Percentiles rank a stretch among this genome's conserved stretches.
Evolutionary conservation across 164 flowering plant genomes (phyloP).

Genomic region (Amborella trichopoda): DNA sequence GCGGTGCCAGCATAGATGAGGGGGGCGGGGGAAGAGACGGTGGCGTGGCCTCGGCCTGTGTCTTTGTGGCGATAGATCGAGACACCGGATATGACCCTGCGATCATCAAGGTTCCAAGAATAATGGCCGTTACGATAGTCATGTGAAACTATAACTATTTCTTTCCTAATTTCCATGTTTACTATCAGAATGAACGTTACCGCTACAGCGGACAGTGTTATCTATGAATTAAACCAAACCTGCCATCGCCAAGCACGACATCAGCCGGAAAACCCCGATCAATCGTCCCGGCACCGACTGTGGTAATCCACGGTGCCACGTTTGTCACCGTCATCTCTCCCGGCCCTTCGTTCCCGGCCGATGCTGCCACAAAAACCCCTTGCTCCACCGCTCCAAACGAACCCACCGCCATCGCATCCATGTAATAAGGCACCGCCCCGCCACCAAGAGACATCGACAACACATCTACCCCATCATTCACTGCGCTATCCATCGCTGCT

Average conservation of each 20-base stretch:
- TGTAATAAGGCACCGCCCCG: neutral
- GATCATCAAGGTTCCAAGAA: too few species aligned
- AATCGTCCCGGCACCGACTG: conserved; percentile 48
- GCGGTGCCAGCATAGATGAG: conserved; percentile 20
- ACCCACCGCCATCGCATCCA: conserved; percentile 20
- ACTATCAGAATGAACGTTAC: too few species aligned
- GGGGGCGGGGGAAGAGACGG: too few species aligned
- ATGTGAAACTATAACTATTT: too few species aligned
- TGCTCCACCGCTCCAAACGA: conserved; percentile 24
- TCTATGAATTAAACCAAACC: too few species aligned
- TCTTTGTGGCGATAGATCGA: conserved; percentile 26
- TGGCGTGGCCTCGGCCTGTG: conserved; percentile 9
- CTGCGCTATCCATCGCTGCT: conserved; percentile 38
- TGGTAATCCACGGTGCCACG: conserved; percentile 49
- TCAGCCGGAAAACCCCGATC: conserved; percentile 40
- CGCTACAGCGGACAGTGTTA: too few species aligned
- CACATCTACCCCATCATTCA: conserved; percentile 42
- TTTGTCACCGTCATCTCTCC: conserved; percentile 14
- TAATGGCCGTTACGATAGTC: too few species aligned
- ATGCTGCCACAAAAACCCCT: conserved; percentile 31
- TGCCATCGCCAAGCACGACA: conserved; percentile 25
- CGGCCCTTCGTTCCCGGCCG: conserved; percentile 47
- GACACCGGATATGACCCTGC: conserved; percentile 20
- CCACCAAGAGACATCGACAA: conserved; percentile 31
- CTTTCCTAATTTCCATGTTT: too few species aligned